phyloP scores from a whole-genome alignment of 2,329 filamentous ascomycete species.

The Thelonectria olida region DNA sequence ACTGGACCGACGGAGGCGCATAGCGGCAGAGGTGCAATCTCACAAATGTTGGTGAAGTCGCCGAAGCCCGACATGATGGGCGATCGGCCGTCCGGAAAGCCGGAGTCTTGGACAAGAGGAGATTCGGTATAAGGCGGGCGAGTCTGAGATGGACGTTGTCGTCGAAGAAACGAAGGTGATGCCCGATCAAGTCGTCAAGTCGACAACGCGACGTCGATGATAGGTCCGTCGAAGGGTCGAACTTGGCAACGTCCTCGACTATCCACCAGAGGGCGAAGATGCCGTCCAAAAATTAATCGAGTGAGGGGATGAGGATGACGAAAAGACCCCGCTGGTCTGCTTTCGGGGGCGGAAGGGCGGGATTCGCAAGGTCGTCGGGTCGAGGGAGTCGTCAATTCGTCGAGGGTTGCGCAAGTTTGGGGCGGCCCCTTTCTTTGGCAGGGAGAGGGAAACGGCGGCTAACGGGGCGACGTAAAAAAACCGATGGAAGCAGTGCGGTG shows the following conservation, averaged over 20 bases:
- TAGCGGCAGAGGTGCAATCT: constrained; percentile 83
- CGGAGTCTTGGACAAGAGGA: neutral
- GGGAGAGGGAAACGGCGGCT: constrained; percentile 19
- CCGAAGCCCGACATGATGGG: constrained; percentile 82
- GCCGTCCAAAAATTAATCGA: neutral
- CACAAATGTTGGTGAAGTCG: constrained; percentile 88
- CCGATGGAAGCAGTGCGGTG: neutral
- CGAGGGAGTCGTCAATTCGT: neutral
- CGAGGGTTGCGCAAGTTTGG: constrained; percentile 7
- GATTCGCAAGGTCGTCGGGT: neutral
- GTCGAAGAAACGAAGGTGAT: neutral
- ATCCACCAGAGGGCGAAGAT: neutral
- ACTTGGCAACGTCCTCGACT: neutral
- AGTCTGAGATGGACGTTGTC: neutral
- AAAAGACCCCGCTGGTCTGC: neutral
- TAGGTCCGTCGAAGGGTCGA: neutral
- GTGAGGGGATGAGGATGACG: neutral
- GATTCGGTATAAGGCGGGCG: neutral
- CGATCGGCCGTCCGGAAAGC: constrained; percentile 1
- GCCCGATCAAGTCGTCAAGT: neutral
- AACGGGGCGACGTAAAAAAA: constrained; percentile 1
- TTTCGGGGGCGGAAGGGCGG: neutral
- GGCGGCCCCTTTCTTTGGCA: constrained; percentile 16
- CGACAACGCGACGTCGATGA: neutral
- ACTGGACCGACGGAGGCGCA: constrained; percentile 86